These are phyloP conservation scores for Daldinia grandis DNA, from an alignment of 495 filamentous ascomycete genomes.

Conservation along the genomic window DNA sequence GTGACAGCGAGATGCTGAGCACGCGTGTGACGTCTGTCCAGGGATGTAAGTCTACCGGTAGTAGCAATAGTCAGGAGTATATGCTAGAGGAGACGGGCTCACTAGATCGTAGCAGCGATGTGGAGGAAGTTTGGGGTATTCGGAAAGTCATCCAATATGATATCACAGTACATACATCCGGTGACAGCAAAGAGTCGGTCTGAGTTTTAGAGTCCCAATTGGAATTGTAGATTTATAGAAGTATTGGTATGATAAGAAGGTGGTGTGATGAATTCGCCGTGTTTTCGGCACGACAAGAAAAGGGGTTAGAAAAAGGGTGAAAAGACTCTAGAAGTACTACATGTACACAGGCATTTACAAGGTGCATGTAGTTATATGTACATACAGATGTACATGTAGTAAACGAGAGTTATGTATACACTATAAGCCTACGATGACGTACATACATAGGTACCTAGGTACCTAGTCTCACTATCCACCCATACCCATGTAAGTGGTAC, in stretches of 20 bases:
- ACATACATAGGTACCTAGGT: background rate
- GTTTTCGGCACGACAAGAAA: too few relatives aligned
- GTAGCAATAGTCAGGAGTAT: conserved; percentile 31
- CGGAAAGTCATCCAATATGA: conserved; percentile 40
- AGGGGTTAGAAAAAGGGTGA: too few relatives aligned
- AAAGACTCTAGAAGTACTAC: too few relatives aligned
- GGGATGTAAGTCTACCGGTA: conserved; percentile 1
- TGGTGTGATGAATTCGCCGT: too few relatives aligned
- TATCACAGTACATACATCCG: conserved; percentile 34
- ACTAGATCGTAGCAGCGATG: conserved; percentile 16
- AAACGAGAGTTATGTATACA: background rate
- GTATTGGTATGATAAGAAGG: background rate
- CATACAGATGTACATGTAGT: background rate
- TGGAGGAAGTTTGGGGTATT: conserved; percentile 31
- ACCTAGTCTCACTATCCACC: background rate
- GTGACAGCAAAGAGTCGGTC: conserved; percentile 13
- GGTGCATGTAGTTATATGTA: too few relatives aligned
- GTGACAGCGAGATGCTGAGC: conserved; percentile 33
- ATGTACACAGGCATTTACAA: too few relatives aligned
- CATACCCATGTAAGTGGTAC: background rate
- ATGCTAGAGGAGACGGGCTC: conserved; percentile 28
- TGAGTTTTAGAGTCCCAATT: background rate
- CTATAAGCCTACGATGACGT: background rate
- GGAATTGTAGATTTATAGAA: background rate
- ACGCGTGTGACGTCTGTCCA: conserved; percentile 36